Base-by-base conservation (phyloP, 2,329 filamentous ascomycete species). In the Teratosphaeria nubilosa region DNA sequence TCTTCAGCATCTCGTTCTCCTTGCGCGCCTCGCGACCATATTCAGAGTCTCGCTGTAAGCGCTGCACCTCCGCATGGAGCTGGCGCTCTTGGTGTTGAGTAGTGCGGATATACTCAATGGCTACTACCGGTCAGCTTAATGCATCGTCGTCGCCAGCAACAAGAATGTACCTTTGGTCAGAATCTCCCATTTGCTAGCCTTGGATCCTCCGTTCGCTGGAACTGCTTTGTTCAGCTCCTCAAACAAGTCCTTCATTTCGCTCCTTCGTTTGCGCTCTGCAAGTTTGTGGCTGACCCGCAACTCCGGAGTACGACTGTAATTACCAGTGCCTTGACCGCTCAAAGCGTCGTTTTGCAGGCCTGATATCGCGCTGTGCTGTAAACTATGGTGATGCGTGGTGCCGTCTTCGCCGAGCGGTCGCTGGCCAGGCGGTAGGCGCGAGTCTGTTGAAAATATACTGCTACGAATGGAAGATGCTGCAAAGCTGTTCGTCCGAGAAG, bases 131-230 rank as follows among this genome's bases (percentile, higher is more conserved):
- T 64, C 37, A 64, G 62, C 24, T 51, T 25, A 34, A 31, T 41
- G 27, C 5, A 13, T 20, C 22, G 22, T 4, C 6, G 20, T 11
- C 41, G 13, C 11, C 25, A 2, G 53, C 10, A 3, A 48, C 11
- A 4, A 54, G 16, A 25, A 51, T 11, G 7, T 53, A 91, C 89
- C 87, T 78, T 92, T 92, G 2, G 87, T 91, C 16, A 95, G 71
- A 54, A 92, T 91, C 66, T 95, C 89, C 89, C 89, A 95, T 66
- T 95, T 95, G 64, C 88, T 91, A 0, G 89, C 89, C 71, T 94
- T 95, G 25, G 86, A 87, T 1, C 89, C 89, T 16, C 89, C 83
- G 66, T 90, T 88, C 65, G 90, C 87, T 1, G 88, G 88, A 75
- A 92, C 86, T 41, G 90, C 78, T 64, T 88, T 86, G 64, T 90